Percentiles rank a stretch among this genome's conserved stretches.
phyloP scores from a whole-genome alignment of 495 filamentous ascomycete species.

The Bacidia gigantensis region DNA sequence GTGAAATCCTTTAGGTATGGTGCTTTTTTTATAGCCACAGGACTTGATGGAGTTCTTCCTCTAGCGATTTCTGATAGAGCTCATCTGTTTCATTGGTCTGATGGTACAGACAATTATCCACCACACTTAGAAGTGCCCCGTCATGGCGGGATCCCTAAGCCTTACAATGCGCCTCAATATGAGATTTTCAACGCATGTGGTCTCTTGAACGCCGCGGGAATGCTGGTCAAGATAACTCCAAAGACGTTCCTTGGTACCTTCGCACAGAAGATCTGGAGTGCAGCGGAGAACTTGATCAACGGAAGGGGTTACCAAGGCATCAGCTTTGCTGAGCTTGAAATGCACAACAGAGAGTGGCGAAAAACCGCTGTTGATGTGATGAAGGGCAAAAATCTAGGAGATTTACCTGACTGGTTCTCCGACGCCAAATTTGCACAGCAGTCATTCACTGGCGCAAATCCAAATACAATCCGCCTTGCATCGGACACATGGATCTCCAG shows the following conservation, averaged over 20 bases:
- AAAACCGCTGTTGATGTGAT: constrained; percentile 26
- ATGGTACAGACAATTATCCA: constrained; percentile 21
- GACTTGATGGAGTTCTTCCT: constrained; percentile 19
- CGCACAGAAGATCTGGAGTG: constrained; percentile 5
- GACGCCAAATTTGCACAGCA: constrained; percentile 36
- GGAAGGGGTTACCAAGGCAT: constrained; percentile 23
- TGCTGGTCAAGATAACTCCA: constrained; percentile 25
- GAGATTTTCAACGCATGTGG: constrained; percentile 25
- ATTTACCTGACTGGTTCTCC: constrained; percentile 33
- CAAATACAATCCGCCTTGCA: constrained; percentile 29
- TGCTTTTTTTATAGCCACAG: constrained; percentile 25
- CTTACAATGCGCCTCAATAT: constrained; percentile 5
- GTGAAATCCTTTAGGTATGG: constrained; percentile 18
- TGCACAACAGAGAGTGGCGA: constrained; percentile 23
- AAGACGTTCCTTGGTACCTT: constrained; percentile 19
- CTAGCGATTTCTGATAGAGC: constrained; percentile 19
- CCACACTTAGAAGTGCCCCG: constrained; percentile 24
- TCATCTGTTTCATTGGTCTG: constrained; percentile 19
- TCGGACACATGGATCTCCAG: constrained; percentile 22
- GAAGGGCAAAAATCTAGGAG: constrained; percentile 28
- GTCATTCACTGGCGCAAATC: constrained; percentile 35
- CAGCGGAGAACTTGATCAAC: constrained; percentile 12
- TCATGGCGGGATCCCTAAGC: constrained; percentile 11
- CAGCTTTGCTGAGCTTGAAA: constrained; percentile 26
- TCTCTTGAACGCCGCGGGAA: constrained; percentile 21